Percentiles rank a stretch among this genome's conserved stretches.
Evolutionary conservation across 2,329 filamentous ascomycete genomes (phyloP).

Genomic region (Alternaria brassicae): DNA sequence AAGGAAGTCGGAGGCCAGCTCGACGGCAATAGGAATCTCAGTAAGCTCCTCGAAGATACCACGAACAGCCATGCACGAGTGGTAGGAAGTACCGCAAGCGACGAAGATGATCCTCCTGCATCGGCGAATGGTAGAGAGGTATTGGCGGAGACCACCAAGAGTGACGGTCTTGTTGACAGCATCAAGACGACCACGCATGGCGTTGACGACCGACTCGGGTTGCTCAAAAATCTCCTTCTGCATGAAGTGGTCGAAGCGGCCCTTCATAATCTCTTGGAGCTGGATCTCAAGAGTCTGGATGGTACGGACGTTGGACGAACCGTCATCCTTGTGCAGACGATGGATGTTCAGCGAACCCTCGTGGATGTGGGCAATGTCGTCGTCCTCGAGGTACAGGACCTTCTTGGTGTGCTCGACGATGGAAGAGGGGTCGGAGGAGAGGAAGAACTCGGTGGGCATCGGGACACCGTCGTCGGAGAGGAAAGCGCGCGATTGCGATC

Average conservation of each 20-base stretch:
- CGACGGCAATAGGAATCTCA: slow-evolving; percentile 96
- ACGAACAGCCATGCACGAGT: slow-evolving; percentile 99
- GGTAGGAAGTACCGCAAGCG: slow-evolving; percentile 96
- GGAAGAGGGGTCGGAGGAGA: slow-evolving; percentile 96
- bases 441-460: slow-evolving; percentile 98
- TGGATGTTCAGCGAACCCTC: slow-evolving; percentile 99
- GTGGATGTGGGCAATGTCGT: slow-evolving; percentile 99
- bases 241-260: slow-evolving; percentile 99
- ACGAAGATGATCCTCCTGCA: slow-evolving; percentile 99
- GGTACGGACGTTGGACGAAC: slow-evolving; percentile 93
- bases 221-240: slow-evolving; percentile 99
- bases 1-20: slow-evolving; percentile 97
- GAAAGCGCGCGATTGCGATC: slow-evolving; percentile 97
- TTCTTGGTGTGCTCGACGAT: slow-evolving; percentile 99
- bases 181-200: slow-evolving; percentile 98
- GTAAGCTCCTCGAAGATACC: slow-evolving; percentile 97
- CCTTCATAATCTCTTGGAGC: slow-evolving; percentile 99
- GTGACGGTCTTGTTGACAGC: slow-evolving; percentile 93
- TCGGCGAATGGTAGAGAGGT: slow-evolving; percentile 94
- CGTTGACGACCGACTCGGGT: slow-evolving; percentile 98
- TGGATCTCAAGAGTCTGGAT: slow-evolving; percentile 99
- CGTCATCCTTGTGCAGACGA: slow-evolving; percentile 95
- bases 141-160: slow-evolving; percentile 92
- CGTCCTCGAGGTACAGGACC: slow-evolving; percentile 98
- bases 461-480: slow-evolving; percentile 98